Percentiles rank a stretch among this genome's conserved stretches.
Conservation (phyloP, 1,284 basidiomycete species). For the Porodaedalea pini region DNA sequence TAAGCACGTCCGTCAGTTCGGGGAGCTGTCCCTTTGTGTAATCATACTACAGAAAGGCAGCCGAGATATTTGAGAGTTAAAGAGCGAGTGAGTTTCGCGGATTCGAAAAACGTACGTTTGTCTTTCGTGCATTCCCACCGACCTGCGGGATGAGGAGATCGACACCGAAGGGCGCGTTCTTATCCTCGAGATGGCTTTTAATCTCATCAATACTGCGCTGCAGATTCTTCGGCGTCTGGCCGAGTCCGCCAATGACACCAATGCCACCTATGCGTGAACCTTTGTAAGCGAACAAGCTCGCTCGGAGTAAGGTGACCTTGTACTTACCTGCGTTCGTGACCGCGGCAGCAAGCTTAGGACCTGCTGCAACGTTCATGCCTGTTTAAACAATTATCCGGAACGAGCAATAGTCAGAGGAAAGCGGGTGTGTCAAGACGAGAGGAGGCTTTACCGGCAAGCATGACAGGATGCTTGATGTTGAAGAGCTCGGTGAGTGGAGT, state of each 20-base stretch:
- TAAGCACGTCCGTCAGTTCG: conserved; percentile 77
- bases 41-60: conserved; percentile 47
- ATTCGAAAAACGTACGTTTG: conserved; percentile 70
- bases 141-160: conserved; percentile 80
- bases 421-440: background rate
- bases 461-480: conserved; percentile 78
- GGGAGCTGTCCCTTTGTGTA: conserved; percentile 75
- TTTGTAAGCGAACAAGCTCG: background rate
- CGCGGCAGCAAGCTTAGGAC: conserved; percentile 72
- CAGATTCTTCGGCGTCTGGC: conserved; percentile 66
- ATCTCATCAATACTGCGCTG: conserved; percentile 63
- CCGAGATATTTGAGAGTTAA: background rate
- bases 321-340: conserved; percentile 68
- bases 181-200: conserved; percentile 65
- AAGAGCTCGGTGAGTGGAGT: conserved; percentile 69
- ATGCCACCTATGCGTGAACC: conserved; percentile 52
- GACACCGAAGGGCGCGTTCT: conserved; percentile 76
- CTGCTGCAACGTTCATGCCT: conserved; percentile 86
- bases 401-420: background rate
- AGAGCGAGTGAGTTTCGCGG: background rate
- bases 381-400: background rate
- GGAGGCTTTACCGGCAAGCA: conserved; percentile 54
- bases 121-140: conserved; percentile 75
- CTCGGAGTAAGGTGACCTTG: background rate
- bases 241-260: conserved; percentile 80